Evolutionary conservation across 805 yeast genomes (phyloP).

Genomic region (Schwanniomyces sp.): DNA sequence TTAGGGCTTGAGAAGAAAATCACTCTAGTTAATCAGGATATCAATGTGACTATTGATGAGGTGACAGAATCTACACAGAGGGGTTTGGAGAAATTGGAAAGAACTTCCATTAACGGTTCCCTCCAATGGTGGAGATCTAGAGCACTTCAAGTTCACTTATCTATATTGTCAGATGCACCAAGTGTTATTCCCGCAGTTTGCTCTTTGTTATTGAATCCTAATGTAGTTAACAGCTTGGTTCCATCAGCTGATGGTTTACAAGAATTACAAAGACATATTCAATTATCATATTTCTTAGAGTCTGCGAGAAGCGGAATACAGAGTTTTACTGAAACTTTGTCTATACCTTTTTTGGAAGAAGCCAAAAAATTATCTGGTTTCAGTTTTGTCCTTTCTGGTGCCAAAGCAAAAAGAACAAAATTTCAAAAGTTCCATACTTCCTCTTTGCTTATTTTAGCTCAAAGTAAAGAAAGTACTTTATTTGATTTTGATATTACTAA

Average conservation of each 20-base stretch:
- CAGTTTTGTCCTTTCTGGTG: conserved; percentile 74
- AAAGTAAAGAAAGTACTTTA: conserved; percentile 33
- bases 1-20: conserved; percentile 36
- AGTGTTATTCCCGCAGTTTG: conserved; percentile 46
- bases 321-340: conserved; percentile 61
- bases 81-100: neutral
- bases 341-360: conserved; percentile 52
- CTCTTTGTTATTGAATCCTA: conserved; percentile 36
- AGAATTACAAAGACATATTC: conserved; percentile 35
- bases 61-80: conserved; percentile 13
- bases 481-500: conserved; percentile 17
- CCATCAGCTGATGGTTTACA: conserved; percentile 30
- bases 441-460: conserved; percentile 75
- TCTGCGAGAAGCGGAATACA: conserved; percentile 62
- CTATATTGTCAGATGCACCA: conserved; percentile 63
- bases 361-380: conserved; percentile 62
- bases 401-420: conserved; percentile 84
- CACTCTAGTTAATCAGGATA: conserved; percentile 39
- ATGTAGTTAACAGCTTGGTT: conserved; percentile 25
- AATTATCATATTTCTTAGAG: conserved; percentile 61
- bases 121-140: conserved; percentile 77
- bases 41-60: conserved; percentile 23
- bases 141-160: conserved; percentile 60
- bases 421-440: conserved; percentile 73
- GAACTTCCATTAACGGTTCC: conserved; percentile 44